Percentiles rank a stretch among this genome's conserved stretches.
These are phyloP conservation scores for Themeda triandra DNA, from an alignment of 176 grass and related monocot genomes.

Conservation along the genomic window DNA sequence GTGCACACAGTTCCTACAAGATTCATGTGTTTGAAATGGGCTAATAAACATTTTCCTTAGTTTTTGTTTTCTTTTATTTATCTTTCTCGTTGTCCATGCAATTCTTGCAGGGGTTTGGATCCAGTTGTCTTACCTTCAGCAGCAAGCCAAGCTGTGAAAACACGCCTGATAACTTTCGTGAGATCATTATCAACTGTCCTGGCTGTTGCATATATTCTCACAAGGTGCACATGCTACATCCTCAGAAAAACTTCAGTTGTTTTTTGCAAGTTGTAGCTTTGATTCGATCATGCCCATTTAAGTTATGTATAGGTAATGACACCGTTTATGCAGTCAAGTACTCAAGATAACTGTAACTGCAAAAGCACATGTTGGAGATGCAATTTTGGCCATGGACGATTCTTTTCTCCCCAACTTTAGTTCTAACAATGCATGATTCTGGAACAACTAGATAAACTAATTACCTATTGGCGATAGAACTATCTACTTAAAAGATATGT, in stretches of 20 bases:
- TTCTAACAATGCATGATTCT: background rate
- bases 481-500: background rate
- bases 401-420: conserved; percentile 6
- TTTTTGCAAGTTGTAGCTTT: conserved; percentile 16
- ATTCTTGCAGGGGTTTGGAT: conserved; percentile 73
- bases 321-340: background rate
- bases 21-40: background rate
- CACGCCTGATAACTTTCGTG: conserved; percentile 71
- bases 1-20: background rate
- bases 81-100: background rate
- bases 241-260: background rate
- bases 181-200: conserved; percentile 91
- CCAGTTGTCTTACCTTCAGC: conserved; percentile 66
- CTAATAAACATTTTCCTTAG: background rate
- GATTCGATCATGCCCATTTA: background rate
- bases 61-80: conserved; percentile 17
- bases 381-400: background rate
- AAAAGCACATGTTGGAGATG: background rate
- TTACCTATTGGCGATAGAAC: background rate
- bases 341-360: background rate
- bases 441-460: background rate
- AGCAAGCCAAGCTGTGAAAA: conserved; percentile 87
- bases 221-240: conserved; percentile 57
- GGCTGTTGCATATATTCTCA: conserved; percentile 74
- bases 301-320: background rate